These are phyloP conservation scores for Tetrahymena thermophila DNA, from an alignment of 73 alveolate genomes.

Conservation along the genomic window DNA sequence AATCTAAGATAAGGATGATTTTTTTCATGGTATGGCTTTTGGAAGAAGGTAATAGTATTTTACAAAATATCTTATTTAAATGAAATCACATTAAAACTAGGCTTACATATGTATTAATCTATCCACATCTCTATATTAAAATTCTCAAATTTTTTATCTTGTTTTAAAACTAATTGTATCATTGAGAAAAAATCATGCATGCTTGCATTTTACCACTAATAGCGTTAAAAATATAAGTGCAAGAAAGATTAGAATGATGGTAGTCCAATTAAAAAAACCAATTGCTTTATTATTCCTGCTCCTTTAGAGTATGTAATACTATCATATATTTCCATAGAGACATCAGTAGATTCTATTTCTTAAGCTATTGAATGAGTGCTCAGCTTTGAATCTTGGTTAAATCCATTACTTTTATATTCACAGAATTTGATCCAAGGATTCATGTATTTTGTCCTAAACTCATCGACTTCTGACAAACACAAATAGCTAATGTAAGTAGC, in stretches of 20 bases:
- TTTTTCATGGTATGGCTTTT: neutral
- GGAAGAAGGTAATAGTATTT: neutral
- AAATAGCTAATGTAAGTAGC: conserved; percentile 85
- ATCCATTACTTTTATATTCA: conserved; percentile 31
- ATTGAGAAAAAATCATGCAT: neutral
- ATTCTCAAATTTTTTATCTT: neutral
- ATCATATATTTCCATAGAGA: conserved; percentile 85
- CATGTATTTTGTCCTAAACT: neutral
- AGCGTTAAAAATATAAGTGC: neutral
- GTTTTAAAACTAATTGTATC: neutral
- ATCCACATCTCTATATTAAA: neutral
- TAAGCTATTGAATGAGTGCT: conserved; percentile 78
- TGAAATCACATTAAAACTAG: neutral
- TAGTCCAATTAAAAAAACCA: conserved; percentile 74
- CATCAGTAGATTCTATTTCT: conserved; percentile 56
- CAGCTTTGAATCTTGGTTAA: conserved; percentile 17
- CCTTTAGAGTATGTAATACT: conserved; percentile 97
- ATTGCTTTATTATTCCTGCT: conserved; percentile 84
- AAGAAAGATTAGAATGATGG: neutral
- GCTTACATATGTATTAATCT: neutral
- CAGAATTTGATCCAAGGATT: conserved; percentile 36
- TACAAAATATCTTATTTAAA: neutral
- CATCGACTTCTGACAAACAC: conserved; percentile 1
- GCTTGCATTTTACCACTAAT: neutral
- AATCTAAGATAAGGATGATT: neutral